Evolutionary conservation across 1,284 basidiomycete species (phyloP).

Genomic region (Irpex sp.): DNA sequence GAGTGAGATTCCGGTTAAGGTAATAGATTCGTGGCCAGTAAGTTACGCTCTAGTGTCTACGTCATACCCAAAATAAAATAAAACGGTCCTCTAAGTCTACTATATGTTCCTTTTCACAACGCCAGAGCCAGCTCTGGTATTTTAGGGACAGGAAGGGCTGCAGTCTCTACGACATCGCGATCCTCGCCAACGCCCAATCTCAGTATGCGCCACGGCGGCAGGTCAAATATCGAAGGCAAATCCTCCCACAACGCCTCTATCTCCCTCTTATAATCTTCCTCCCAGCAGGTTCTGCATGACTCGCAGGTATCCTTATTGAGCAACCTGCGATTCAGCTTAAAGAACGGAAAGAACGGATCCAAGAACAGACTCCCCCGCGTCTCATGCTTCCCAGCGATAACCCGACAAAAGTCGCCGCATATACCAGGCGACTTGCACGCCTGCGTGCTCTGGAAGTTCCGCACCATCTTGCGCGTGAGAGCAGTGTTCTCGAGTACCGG

Average conservation of each 20-base stretch:
- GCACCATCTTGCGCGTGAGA: slow-evolving; percentile 10
- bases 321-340: slow-evolving; percentile 10
- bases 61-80: neutral
- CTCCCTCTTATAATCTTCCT: slow-evolving; percentile 6
- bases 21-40: neutral
- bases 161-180: neutral
- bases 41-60: neutral
- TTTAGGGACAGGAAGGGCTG: neutral
- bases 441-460: slow-evolving; percentile 1
- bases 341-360: slow-evolving; percentile 7
- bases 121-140: neutral
- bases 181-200: neutral
- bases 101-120: neutral
- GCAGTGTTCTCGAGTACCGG: slow-evolving; percentile 7
- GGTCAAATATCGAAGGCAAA: slow-evolving; percentile 12
- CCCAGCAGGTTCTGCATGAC: slow-evolving; percentile 5
- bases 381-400: slow-evolving; percentile 11
- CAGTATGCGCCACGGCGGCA: slow-evolving; percentile 6
- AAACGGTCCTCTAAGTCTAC: neutral
- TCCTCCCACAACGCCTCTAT: slow-evolving; percentile 7
- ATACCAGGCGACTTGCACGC: slow-evolving; percentile 5
- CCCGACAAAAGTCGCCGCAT: slow-evolving; percentile 9
- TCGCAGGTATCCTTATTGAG: slow-evolving; percentile 7
- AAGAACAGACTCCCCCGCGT: slow-evolving; percentile 10
- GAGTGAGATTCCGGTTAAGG: neutral